Evolutionary conservation across 192 early-diverging fungal species (phyloP).

Genomic region (Backusella sp.): DNA sequence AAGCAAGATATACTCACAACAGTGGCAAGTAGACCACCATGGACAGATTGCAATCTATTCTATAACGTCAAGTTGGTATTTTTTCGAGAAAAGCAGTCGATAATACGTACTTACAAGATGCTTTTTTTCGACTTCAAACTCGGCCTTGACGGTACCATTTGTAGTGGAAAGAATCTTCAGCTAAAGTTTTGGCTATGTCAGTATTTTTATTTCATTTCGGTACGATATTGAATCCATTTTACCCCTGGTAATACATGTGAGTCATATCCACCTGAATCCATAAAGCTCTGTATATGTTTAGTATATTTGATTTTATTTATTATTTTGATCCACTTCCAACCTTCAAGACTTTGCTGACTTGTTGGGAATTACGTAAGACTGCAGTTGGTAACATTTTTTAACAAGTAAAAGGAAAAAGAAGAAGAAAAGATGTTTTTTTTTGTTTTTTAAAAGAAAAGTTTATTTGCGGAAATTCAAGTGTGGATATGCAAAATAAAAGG

Average conservation of each 20-base stretch:
- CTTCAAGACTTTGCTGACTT: conserved; percentile 1
- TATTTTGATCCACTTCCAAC: not conserved
- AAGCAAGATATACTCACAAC: conserved; percentile 28
- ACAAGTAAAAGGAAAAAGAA: not conserved
- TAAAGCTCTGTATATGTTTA: conserved; percentile 6
- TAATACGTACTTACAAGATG: conserved; percentile 46
- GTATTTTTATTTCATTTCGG: not conserved
- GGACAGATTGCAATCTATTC: conserved; percentile 46
- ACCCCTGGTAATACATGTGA: conserved; percentile 20
- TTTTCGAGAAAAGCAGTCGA: not conserved
- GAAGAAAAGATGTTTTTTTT: not conserved
- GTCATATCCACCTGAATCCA: conserved; percentile 16
- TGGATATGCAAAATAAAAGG: not conserved
- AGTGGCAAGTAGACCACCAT: conserved; percentile 53
- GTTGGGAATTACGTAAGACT: not conserved
- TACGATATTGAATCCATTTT: not conserved
- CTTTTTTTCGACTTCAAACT: conserved; percentile 44
- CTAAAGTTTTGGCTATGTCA: conserved; percentile 9
- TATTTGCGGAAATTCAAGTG: not conserved
- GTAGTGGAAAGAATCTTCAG: conserved; percentile 39
- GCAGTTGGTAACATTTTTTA: conserved; percentile 1
- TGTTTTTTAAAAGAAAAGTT: not conserved
- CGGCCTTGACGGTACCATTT: conserved; percentile 37
- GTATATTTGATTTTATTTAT: no score
- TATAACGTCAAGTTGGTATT: conserved; percentile 13